Percentiles rank a stretch among this genome's conserved stretches.
Evolutionary conservation across 2,329 filamentous ascomycete genomes (phyloP).

Genomic region (Mycosphaerella arachidis): DNA sequence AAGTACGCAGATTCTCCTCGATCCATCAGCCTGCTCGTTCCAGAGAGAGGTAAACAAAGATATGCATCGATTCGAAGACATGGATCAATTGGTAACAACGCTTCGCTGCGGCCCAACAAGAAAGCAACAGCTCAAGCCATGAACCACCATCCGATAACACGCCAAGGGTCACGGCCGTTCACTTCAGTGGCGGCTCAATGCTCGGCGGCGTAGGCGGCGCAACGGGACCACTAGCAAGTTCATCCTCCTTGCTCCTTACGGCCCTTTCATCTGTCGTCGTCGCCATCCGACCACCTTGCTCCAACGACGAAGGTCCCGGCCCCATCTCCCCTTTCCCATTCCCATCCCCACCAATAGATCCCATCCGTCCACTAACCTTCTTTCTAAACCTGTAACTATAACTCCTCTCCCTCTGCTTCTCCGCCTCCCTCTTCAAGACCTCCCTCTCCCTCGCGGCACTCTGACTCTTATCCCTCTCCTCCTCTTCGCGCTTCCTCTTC

Average conservation of each 20-base stretch:
- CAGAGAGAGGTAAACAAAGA: too few species aligned
- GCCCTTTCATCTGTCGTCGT: neutral
- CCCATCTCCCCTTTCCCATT: neutral
- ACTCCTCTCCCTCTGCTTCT: constrained; percentile 37
- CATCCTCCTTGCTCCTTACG: neutral
- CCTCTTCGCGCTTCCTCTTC: constrained; percentile 43
- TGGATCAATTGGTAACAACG: neutral
- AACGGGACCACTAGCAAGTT: neutral
- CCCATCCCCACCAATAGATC: neutral
- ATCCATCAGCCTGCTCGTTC: too few species aligned
- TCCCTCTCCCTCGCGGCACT: constrained; percentile 59
- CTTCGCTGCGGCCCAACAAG: neutral
- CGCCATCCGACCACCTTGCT: neutral
- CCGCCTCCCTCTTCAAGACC: constrained; percentile 37
- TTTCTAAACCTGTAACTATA: constrained; percentile 33
- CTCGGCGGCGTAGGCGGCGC: neutral
- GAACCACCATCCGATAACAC: neutral
- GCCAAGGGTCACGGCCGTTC: neutral
- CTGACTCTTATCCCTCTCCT: constrained; percentile 54
- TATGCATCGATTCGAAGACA: neutral
- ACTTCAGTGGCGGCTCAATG: neutral
- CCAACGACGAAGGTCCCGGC: neutral
- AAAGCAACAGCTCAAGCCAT: neutral
- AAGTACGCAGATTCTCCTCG: too few species aligned
- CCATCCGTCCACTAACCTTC: constrained; percentile 12